These are phyloP conservation scores for Huntiella abstrusa DNA, from an alignment of 2,329 filamentous ascomycete species.

Conservation along the genomic window DNA sequence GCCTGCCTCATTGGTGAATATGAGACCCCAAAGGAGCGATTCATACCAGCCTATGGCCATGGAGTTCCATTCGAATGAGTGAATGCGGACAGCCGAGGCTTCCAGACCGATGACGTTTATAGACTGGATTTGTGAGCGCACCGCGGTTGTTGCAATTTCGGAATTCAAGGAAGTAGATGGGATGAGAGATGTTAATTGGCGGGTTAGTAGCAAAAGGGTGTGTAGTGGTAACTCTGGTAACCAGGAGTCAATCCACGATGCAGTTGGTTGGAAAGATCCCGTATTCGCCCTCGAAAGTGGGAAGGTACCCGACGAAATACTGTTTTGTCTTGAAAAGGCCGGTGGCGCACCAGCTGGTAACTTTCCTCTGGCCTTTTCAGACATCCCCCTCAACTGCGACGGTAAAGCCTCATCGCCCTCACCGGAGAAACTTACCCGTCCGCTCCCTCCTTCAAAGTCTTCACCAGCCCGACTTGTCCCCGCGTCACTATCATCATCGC, in stretches of 20 bases:
- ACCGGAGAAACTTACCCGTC: slow-evolving; percentile 44
- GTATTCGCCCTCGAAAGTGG: slow-evolving; percentile 16
- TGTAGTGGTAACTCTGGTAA: slow-evolving; percentile 80
- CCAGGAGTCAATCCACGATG: slow-evolving; percentile 83
- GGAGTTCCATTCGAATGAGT: slow-evolving; percentile 88
- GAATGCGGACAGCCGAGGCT: slow-evolving; percentile 53
- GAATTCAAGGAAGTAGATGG: slow-evolving; percentile 28
- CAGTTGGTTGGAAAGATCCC: slow-evolving; percentile 55
- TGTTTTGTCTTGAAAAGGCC: slow-evolving; percentile 81
- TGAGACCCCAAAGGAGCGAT: slow-evolving; percentile 79
- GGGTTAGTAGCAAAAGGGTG: slow-evolving; percentile 61
- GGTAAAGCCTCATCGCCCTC: slow-evolving; percentile 61
- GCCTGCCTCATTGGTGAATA: slow-evolving; percentile 81
- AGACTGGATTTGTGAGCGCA: slow-evolving; percentile 35
- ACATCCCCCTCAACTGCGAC: slow-evolving; percentile 74
- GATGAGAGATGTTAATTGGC: slow-evolving; percentile 41
- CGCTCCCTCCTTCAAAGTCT: slow-evolving; percentile 26
- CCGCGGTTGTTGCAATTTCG: slow-evolving; percentile 26
- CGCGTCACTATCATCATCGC: slow-evolving; percentile 54
- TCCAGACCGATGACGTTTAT: slow-evolving; percentile 55
- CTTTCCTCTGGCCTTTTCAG: slow-evolving; percentile 90
- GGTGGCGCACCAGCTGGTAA: slow-evolving; percentile 60
- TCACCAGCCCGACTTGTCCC: slow-evolving; percentile 29
- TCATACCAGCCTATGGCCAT: slow-evolving; percentile 90
- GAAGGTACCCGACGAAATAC: slow-evolving; percentile 50